These are phyloP conservation scores for Sistotremastrum suecicum DNA, from an alignment of 768 basidiomycete species.

Conservation along the genomic window DNA sequence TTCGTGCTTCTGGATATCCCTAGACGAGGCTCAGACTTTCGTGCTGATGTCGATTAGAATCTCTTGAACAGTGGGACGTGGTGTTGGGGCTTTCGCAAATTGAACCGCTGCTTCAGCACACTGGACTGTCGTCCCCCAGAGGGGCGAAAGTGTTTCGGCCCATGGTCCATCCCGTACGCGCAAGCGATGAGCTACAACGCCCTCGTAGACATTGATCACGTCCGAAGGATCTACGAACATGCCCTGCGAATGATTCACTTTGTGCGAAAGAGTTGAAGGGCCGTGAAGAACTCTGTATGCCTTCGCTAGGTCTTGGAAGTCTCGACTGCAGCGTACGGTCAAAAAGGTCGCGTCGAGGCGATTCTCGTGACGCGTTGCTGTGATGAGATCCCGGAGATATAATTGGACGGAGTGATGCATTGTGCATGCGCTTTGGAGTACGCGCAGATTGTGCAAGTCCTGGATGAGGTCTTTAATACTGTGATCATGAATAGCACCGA, in stretches of 20 bases:
- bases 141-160: slow-evolving; percentile 45
- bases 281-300: slow-evolving; percentile 46
- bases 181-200: slow-evolving; percentile 58
- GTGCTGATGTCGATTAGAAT: no score
- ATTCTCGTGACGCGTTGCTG: slow-evolving; percentile 58
- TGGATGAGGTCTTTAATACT: background rate
- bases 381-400: slow-evolving; percentile 63
- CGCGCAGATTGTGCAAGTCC: slow-evolving; percentile 11
- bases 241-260: no score
- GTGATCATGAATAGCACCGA: no score
- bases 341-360: slow-evolving; percentile 56
- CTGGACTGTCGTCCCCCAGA: no score
- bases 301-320: slow-evolving; percentile 52
- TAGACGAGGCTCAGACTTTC: no score
- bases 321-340: slow-evolving; percentile 42
- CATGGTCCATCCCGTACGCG: slow-evolving; percentile 54
- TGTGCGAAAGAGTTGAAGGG: background rate
- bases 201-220: no score
- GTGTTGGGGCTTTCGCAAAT: no score
- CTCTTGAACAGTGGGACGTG: no score
- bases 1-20: no score
- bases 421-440: slow-evolving; percentile 21
- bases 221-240: no score
- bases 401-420: slow-evolving; percentile 38
- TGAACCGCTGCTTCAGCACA: no score